These are phyloP conservation scores for Abortiporus biennis DNA, from an alignment of 1,284 basidiomycete genomes.

Conservation along the genomic window DNA sequence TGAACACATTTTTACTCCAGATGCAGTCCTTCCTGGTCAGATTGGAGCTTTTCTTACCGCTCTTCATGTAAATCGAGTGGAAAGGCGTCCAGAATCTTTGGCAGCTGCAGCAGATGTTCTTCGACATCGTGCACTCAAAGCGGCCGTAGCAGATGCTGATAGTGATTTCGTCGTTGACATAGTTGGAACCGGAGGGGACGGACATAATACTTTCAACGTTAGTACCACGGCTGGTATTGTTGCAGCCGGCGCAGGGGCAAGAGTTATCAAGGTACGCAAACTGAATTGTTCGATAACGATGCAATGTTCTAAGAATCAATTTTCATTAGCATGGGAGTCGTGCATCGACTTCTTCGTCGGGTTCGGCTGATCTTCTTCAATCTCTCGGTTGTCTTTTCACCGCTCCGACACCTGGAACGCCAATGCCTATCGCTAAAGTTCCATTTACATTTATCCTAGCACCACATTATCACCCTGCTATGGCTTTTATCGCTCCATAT, in stretches of 20 bases:
- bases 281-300: constrained; percentile 2
- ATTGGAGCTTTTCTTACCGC: constrained; percentile 83
- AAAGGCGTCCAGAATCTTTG: constrained; percentile 68
- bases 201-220: constrained; percentile 96
- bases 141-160: constrained; percentile 49
- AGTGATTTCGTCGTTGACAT: constrained; percentile 70
- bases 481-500: constrained; percentile 82
- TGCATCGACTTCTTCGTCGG: constrained; percentile 92
- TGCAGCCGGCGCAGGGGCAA: constrained; percentile 89
- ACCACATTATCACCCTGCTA: constrained; percentile 87
- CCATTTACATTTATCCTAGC: constrained; percentile 94
- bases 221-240: constrained; percentile 94
- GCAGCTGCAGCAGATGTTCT: constrained; percentile 75
- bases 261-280: constrained; percentile 83
- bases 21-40: constrained; percentile 59
- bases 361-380: constrained; percentile 90
- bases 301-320: constrained; percentile 7
- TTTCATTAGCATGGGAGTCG: constrained; percentile 78
- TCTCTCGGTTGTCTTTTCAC: constrained; percentile 81
- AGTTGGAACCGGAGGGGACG: constrained; percentile 90
- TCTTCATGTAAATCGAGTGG: constrained; percentile 71
- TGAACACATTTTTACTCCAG: constrained; percentile 68
- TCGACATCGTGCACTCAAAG: constrained; percentile 58
- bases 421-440: constrained; percentile 50
- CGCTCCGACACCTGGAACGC: constrained; percentile 51